Evolutionary conservation across 108 stramenopile species (phyloP).

Genomic region (Fistulifera pelliculosa): DNA sequence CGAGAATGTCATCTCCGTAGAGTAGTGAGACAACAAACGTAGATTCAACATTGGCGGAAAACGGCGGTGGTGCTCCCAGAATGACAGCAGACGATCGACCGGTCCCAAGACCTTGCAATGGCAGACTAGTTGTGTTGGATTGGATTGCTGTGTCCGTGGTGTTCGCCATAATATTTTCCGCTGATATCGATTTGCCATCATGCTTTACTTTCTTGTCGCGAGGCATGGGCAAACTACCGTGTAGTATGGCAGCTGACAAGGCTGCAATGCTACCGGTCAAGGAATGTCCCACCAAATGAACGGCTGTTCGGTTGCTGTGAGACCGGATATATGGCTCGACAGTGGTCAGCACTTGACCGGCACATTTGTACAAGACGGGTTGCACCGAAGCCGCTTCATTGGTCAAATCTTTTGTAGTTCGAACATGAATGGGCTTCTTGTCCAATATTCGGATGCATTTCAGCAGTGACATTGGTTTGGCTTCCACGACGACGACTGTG

Average conservation of each 20-base stretch:
- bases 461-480: background rate
- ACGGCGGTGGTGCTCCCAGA: conserved; percentile 68
- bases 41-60: conserved; percentile 59
- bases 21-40: conserved; percentile 63
- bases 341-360: conserved; percentile 34
- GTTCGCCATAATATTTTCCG: conserved; percentile 3
- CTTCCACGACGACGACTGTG: conserved; percentile 7
- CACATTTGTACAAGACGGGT: conserved; percentile 44
- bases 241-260: conserved; percentile 59
- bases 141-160: background rate
- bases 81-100: conserved; percentile 54
- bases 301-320: conserved; percentile 25
- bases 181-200: background rate
- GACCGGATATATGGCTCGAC: conserved; percentile 24
- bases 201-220: conserved; percentile 3
- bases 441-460: conserved; percentile 12
- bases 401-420: conserved; percentile 8
- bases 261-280: conserved; percentile 66
- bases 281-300: conserved; percentile 78
- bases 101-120: conserved; percentile 20
- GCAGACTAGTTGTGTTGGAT: conserved; percentile 6
- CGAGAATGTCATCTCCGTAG: conserved; percentile 76
- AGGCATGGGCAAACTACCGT: conserved; percentile 60
- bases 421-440: conserved; percentile 14
- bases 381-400: conserved; percentile 59